A percentile compares a stretch with the other conserved stretches of the same genome.
Conservation (phyloP, 257 asterid genomes). For the Solanum sejunctum region DNA sequence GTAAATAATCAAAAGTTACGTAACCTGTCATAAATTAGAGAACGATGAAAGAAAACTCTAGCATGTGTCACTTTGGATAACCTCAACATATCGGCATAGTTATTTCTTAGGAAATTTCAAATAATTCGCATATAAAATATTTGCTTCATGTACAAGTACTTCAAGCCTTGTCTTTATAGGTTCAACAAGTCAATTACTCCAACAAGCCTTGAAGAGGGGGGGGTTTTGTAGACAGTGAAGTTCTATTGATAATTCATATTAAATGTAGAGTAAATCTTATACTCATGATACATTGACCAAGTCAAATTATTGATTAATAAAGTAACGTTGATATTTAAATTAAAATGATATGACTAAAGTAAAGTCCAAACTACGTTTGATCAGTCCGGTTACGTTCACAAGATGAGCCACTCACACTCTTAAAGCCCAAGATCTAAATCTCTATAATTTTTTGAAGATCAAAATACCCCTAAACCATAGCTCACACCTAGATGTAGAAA, state of each 20-base stretch:
- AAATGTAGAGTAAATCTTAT: too few relatives aligned
- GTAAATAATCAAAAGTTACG: too few relatives aligned
- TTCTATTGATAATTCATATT: not conserved
- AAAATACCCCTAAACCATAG: not conserved
- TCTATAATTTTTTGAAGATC: not conserved
- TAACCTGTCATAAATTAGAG: not conserved
- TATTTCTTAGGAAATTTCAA: not conserved
- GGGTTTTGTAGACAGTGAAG: too few relatives aligned
- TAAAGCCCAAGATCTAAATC: not conserved
- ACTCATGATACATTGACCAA: not conserved
- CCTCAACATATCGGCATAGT: not conserved
- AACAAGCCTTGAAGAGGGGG: not conserved
- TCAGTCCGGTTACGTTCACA: too few relatives aligned
- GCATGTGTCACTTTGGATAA: not conserved
- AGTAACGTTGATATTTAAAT: too few relatives aligned
- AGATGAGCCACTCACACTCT: not conserved
- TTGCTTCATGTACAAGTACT: not conserved
- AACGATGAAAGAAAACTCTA: not conserved
- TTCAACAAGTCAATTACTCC: too few relatives aligned
- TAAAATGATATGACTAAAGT: too few relatives aligned
- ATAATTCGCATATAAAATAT: too few relatives aligned
- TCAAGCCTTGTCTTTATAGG: not conserved
- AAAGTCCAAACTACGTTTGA: too few relatives aligned
- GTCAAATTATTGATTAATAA: too few relatives aligned
- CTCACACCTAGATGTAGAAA: not conserved